Conservation (phyloP, 2,329 filamentous ascomycete genomes). For the Xylariaceae sp. region DNA sequence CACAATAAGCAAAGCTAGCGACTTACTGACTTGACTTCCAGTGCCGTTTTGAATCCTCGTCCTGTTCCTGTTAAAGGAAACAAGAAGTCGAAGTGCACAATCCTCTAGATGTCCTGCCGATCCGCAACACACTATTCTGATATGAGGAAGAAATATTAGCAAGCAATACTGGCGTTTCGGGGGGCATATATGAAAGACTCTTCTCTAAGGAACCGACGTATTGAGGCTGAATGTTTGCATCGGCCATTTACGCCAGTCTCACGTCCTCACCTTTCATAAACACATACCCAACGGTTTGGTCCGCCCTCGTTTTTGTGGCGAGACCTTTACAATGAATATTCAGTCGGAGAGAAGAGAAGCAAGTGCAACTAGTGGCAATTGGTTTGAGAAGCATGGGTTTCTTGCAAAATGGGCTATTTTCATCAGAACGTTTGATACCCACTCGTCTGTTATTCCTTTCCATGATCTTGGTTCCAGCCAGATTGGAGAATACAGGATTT, state of each 20-base stretch:
- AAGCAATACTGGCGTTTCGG: slow-evolving; percentile 41
- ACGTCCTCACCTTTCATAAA: slow-evolving; percentile 24
- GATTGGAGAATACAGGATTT: slow-evolving; percentile 28
- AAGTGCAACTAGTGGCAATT: slow-evolving; percentile 8
- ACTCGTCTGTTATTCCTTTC: slow-evolving; percentile 23
- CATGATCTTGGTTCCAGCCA: slow-evolving; percentile 31
- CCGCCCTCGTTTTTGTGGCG: slow-evolving; percentile 5
- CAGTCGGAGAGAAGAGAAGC: slow-evolving; percentile 18
- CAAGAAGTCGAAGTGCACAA: slow-evolving; percentile 72
- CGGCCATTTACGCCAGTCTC: slow-evolving; percentile 31
- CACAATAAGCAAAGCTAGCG: slow-evolving; percentile 32
- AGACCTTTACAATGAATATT: slow-evolving; percentile 16
- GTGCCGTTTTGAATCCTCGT: slow-evolving; percentile 74
- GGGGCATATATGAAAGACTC: slow-evolving; percentile 41
- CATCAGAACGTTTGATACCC: slow-evolving; percentile 27
- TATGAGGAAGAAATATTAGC: slow-evolving; percentile 37
- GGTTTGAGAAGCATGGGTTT: slow-evolving; percentile 31
- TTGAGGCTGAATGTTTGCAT: slow-evolving; percentile 34
- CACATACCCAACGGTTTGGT: slow-evolving; percentile 23
- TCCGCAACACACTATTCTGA: slow-evolving; percentile 33
- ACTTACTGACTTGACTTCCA: slow-evolving; percentile 43
- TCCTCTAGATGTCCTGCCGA: slow-evolving; percentile 57
- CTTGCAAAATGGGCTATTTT: slow-evolving; percentile 22
- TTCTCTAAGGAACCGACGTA: slow-evolving; percentile 37
- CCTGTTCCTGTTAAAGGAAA: slow-evolving; percentile 60